Conservation (phyloP, 2,329 filamentous ascomycete species). For the Claviceps sp. region DNA sequence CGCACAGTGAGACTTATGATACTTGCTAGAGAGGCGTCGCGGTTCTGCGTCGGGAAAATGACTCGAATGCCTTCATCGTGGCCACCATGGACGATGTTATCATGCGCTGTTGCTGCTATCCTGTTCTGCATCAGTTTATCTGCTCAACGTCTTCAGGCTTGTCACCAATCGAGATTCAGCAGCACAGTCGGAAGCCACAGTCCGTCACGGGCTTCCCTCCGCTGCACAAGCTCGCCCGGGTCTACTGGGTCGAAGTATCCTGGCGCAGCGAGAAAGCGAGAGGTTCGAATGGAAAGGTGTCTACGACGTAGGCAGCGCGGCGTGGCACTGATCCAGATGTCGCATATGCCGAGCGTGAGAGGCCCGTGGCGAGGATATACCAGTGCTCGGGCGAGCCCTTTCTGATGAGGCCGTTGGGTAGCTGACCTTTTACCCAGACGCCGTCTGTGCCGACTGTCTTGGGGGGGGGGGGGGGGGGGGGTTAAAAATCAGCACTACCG, state of each 20-base stretch:
- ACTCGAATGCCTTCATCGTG: too few species aligned
- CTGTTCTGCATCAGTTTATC: too few species aligned
- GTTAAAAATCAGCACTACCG: conserved; percentile 10
- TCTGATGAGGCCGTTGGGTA: conserved; percentile 14
- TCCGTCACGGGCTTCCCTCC: conserved; percentile 22
- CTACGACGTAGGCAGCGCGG: conserved; percentile 51
- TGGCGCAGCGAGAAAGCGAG: conserved; percentile 2
- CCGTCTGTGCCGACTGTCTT: conserved; percentile 5
- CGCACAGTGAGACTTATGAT: too few species aligned
- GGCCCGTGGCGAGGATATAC: too few species aligned
- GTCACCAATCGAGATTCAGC: conserved; percentile 49
- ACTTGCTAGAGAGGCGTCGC: too few species aligned
- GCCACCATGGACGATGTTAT: too few species aligned
- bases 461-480: neutral
- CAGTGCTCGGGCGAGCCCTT: conserved; percentile 9
- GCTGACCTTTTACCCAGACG: conserved; percentile 7
- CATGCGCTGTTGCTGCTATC: too few species aligned
- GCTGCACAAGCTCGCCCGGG: neutral
- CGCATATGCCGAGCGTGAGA: too few species aligned
- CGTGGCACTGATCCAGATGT: too few species aligned
- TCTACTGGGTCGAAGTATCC: neutral
- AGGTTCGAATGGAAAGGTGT: conserved; percentile 36
- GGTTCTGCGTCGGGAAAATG: too few species aligned
- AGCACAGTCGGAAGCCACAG: conserved; percentile 68
- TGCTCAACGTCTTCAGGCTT: too few species aligned